Evolutionary conservation across 768 basidiomycete genomes (phyloP), one percentile per base, ranked within the genome.

Genomic region (Mycena metata): DNA sequence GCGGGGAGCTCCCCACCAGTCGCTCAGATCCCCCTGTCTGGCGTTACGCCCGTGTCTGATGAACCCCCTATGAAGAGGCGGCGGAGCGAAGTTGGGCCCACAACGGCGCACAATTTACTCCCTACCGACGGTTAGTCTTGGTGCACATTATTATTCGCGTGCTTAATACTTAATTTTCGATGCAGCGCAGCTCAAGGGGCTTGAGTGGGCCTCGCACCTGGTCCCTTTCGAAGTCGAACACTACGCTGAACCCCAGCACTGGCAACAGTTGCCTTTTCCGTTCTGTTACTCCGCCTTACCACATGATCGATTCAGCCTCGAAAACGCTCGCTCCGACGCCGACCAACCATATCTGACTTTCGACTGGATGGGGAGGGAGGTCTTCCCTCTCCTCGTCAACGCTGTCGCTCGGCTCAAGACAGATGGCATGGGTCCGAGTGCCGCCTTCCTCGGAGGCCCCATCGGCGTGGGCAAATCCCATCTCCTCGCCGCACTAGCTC

Each of bases 381-480:
- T 39, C 13, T 49, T 60, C 35, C 11, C 46, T 1, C 21, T 3
- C 13, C 33, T 60, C 7, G 46, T 47, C 30, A 5, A 60, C 3
- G 46, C 46, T 9, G 59, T 60, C 35, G 12, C 45, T 2, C 2
- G 10, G 4, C 35, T 60, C 2, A 4, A 2, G 6, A 41, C 26
- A 5, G 39, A 56, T 36, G 46, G 46, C 59, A 35, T 33, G 33
- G 15, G 12, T 5, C 11, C 45, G 8, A 36, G 45, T 4, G 19
- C 59, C 11, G 46, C 46, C 2, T 60, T 47, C 46, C 21, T 60
- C 3, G 33, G 4, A 8, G 46, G 59, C 21, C 6, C 59, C 11
- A 60, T 60, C 3, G 59, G 59, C 13, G 33, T 60, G 6, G 59
- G 59, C n/a, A 60, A 60, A 19, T 60, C 59, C 2, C 59, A 60